phyloP scores from a whole-genome alignment of 805 yeast genomes.

The Osmozyma mogii region DNA sequence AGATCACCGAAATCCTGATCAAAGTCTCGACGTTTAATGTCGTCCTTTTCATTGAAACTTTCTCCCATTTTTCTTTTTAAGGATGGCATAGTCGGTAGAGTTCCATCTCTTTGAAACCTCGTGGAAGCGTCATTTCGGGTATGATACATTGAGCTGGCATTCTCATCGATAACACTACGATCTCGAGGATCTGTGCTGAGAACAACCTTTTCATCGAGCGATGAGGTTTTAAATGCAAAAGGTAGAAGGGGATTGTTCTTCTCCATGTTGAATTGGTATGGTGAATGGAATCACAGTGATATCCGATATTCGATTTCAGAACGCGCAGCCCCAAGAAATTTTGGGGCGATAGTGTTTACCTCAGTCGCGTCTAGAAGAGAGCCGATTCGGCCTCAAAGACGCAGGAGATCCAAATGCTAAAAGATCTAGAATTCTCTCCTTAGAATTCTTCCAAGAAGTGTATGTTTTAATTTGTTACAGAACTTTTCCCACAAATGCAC shows the following conservation, averaged over 20 bases:
- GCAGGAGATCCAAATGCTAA: too few species aligned
- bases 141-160: conserved; percentile 39
- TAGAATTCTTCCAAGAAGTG: too few species aligned
- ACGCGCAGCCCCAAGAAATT: too few species aligned
- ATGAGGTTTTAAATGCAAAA: conserved; percentile 36
- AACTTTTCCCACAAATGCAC: too few species aligned
- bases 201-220: conserved; percentile 21
- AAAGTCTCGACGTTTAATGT: conserved; percentile 26
- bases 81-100: conserved; percentile 19
- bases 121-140: conserved; percentile 19
- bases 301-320: background rate
- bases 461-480: too few species aligned
- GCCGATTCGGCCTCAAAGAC: too few species aligned
- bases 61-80: conserved; percentile 36
- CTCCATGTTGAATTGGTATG: conserved; percentile 15
- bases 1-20: too few species aligned
- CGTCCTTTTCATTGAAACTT: conserved; percentile 35
- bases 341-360: too few species aligned
- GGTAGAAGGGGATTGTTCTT: conserved; percentile 39
- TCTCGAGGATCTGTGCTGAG: conserved; percentile 35
- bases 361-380: too few species aligned
- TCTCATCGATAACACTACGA: conserved; percentile 30
- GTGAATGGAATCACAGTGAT: too few species aligned
- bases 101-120: conserved; percentile 4
- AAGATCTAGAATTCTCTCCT: too few species aligned